A percentile compares a stretch with the other conserved stretches of the same genome.
Conservation (phyloP, 305 asterid genomes). For the Solanum chacoense region DNA sequence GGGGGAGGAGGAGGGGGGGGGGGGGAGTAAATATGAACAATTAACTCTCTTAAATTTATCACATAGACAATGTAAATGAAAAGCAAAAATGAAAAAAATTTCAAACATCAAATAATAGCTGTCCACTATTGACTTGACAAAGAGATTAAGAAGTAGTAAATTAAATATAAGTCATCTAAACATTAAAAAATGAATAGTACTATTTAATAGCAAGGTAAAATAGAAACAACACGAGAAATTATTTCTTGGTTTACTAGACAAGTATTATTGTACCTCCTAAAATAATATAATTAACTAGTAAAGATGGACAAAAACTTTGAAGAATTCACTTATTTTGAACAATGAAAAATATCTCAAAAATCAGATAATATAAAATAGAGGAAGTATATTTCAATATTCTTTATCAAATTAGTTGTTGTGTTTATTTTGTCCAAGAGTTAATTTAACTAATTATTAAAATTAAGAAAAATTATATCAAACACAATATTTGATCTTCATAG, state of each 20-base stretch:
- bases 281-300: not conserved
- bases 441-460: not conserved
- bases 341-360: no score
- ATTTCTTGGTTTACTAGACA: no score
- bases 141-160: no score
- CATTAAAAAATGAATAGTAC: not conserved
- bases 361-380: not conserved
- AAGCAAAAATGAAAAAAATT: no score
- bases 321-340: not conserved
- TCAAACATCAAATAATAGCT: not conserved
- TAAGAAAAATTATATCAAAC: not conserved
- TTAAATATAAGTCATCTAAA: no score
- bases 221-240: no score
- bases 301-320: no score
- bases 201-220: no score
- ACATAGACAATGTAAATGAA: not conserved
- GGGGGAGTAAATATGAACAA: not conserved
- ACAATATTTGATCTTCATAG: not conserved
- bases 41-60: not conserved
- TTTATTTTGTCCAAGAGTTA: not conserved
- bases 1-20: no score
- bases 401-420: not conserved
- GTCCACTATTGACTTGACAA: no score
- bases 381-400: not conserved
- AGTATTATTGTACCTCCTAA: not conserved